These are phyloP conservation scores for Penicillium daleae DNA, from an alignment of 495 filamentous ascomycete species.

Conservation along the genomic window DNA sequence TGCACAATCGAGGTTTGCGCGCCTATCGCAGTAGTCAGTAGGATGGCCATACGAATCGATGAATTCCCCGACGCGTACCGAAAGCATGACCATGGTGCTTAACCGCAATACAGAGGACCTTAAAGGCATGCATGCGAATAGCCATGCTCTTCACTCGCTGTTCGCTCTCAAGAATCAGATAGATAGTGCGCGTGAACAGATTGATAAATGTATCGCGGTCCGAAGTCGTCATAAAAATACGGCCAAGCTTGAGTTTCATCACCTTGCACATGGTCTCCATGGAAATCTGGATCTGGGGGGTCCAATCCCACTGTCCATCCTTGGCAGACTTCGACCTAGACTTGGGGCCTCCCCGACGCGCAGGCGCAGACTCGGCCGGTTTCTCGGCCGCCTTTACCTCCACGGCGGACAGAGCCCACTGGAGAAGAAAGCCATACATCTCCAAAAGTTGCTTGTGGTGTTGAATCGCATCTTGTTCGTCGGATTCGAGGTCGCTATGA, in stretches of 20 bases:
- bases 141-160: constrained; percentile 87
- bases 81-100: constrained; percentile 99
- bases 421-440: constrained; percentile 90
- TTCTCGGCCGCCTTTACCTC: constrained; percentile 94
- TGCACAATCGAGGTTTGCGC: constrained; percentile 98
- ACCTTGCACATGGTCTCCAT: constrained; percentile 96
- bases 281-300: constrained; percentile 80
- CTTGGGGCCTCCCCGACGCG: constrained; percentile 75
- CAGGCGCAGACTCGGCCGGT: constrained; percentile 66
- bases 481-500: constrained; percentile 82
- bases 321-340: constrained; percentile 72
- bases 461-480: constrained; percentile 83
- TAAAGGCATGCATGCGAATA: constrained; percentile 95
- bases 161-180: constrained; percentile 92
- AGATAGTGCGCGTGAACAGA: constrained; percentile 90
- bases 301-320: constrained; percentile 86
- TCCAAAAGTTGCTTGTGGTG: constrained; percentile 91
- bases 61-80: constrained; percentile 56
- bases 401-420: constrained; percentile 91
- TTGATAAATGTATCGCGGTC: constrained; percentile 94
- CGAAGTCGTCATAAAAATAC: constrained; percentile 94
- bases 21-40: constrained; percentile 54
- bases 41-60: too few species aligned
- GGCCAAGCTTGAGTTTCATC: constrained; percentile 86
- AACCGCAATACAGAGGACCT: constrained; percentile 92